Base-by-base conservation (phyloP, 192 early-diverging fungal species). In the Backusella australiensis region DNA sequence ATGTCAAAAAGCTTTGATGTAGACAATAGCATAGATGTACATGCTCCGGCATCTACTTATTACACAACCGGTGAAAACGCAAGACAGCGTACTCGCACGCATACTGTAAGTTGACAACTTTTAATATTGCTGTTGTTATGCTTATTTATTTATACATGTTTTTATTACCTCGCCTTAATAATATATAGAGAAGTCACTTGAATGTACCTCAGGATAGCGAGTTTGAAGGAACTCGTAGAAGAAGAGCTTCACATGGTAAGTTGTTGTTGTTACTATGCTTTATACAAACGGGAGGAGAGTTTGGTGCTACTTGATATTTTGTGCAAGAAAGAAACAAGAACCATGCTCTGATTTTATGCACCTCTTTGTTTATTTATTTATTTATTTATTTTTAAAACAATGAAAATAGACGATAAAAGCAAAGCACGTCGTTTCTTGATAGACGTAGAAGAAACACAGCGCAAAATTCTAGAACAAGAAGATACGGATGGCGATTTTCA, bases 401-500 rank as follows among this genome's bases (percentile, higher is more conserved):
- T 26, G 34, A 32, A 19, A 35, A 42, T 75, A 87, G 93, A 94
- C 74, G 90, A 86, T 71, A 90, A 88, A 46, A 74, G 65, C 53
- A 86, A 89, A 32, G 87, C 95, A 1, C 85, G 95, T 32, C 85
- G 88, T 41, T 96, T 97, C 79, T 80, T 97, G 14, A 90, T 98
- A 59, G 93, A 98, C 69, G 96, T 98, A 1, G 90, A 90, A 52
- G 90, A 89, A 69, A 95, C 95, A 3, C 90, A 94, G 52, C 87
- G 91, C 68, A 75, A 82, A 36, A 87, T 99, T 7, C 84, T 99
- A 36, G 91, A 86, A 71, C 97, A 99, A 75, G 97, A 99, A 80
- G 97, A 99, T 80, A 97, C 96, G 0, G 93, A 98, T 83, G 93
- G 93, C 34, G 95, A 99, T 75, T 93, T 88, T 78, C 97, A 98